Evolutionary conservation across 164 flowering plant species (phyloP).

Genomic region (Sextonia rubra): DNA sequence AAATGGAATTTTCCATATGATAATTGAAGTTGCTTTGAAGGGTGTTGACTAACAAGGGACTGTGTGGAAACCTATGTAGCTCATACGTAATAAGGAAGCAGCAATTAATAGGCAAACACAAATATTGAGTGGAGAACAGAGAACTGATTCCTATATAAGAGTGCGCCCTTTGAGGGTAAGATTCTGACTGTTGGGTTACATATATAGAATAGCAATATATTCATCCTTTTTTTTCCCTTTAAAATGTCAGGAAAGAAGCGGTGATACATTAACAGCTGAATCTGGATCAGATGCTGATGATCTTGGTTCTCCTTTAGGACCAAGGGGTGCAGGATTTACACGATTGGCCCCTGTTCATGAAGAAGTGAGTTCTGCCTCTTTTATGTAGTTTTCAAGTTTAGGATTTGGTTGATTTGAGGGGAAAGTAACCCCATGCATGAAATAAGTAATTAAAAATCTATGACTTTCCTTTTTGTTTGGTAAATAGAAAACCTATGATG

Average conservation of each 20-base stretch:
- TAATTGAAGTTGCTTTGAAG: not conserved
- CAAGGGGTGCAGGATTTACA: constrained; percentile 30
- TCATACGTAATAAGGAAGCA: constrained; percentile 58
- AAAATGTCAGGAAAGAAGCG: constrained; percentile 50
- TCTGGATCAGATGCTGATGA: constrained; percentile 65
- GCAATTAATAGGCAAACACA: constrained; percentile 40
- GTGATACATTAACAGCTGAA: constrained; percentile 51
- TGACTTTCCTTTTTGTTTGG: too few relatives aligned
- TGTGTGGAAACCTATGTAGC: constrained; percentile 26
- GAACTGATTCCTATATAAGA: constrained; percentile 34
- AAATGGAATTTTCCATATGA: not conserved
- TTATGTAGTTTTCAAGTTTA: not conserved
- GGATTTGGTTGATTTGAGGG: not conserved
- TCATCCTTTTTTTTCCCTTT: not conserved
- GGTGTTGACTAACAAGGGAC: not conserved
- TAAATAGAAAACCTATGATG: too few relatives aligned
- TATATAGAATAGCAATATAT: not conserved
- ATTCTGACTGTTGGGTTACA: not conserved
- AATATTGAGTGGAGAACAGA: constrained; percentile 36
- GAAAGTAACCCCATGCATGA: not conserved
- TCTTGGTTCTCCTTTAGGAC: constrained; percentile 43
- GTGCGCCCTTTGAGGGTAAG: constrained; percentile 50
- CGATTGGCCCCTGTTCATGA: constrained; percentile 55
- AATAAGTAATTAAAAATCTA: not conserved
- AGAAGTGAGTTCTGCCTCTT: constrained; percentile 48